Conservation (phyloP, 164 flowering plant species). For the Chimonanthus salicifolius region DNA sequence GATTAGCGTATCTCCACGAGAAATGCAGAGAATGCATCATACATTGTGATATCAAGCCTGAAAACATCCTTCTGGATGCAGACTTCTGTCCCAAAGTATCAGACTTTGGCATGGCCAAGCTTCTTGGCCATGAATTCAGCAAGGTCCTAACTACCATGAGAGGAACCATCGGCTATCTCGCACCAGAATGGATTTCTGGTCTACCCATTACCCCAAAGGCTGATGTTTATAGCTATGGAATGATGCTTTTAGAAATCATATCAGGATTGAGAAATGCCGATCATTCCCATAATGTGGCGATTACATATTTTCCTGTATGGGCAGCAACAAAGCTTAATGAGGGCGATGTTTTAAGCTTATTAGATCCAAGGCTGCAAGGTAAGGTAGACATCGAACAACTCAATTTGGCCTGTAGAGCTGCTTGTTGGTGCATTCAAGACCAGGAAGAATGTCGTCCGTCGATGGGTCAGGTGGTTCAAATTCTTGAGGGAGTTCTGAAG, state of each 20-base stretch:
- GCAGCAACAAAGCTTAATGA: slow-evolving; percentile 21
- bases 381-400: slow-evolving; percentile 24
- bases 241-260: slow-evolving; percentile 30
- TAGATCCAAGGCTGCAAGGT: slow-evolving; percentile 25
- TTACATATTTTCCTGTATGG: slow-evolving; percentile 23
- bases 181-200: slow-evolving; percentile 40
- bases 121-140: slow-evolving; percentile 30
- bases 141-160: slow-evolving; percentile 31
- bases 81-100: slow-evolving; percentile 29
- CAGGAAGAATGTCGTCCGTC: slow-evolving; percentile 9
- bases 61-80: slow-evolving; percentile 32
- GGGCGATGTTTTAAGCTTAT: slow-evolving; percentile 10
- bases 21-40: slow-evolving; percentile 35
- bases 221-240: slow-evolving; percentile 39
- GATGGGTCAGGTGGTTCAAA: no score
- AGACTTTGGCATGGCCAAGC: slow-evolving; percentile 35
- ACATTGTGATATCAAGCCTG: slow-evolving; percentile 39
- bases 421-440: slow-evolving; percentile 37
- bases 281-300: slow-evolving; percentile 8
- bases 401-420: slow-evolving; percentile 20
- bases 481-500: no score
- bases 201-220: slow-evolving; percentile 31
- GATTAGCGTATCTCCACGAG: slow-evolving; percentile 29
- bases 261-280: slow-evolving; percentile 31
- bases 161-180: slow-evolving; percentile 38